Conservation (phyloP, 176 grass and related monocot species). For the Oryza punctata region DNA sequence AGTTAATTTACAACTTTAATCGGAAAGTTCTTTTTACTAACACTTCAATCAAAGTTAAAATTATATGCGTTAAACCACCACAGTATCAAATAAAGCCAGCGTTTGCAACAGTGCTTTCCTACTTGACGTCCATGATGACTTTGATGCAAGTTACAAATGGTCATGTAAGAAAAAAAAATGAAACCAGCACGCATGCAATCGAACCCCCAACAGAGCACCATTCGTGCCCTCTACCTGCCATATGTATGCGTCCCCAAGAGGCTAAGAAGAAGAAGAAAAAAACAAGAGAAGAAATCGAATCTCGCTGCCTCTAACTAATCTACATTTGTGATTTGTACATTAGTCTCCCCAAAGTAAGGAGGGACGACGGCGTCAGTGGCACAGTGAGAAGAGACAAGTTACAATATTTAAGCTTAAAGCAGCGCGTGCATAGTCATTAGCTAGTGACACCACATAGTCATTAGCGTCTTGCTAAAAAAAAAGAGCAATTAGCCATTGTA, state of each 20-base stretch:
- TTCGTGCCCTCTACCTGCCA: background rate
- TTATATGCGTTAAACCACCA: too few relatives aligned
- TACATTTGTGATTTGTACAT: background rate
- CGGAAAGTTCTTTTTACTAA: too few relatives aligned
- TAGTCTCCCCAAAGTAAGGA: too few relatives aligned
- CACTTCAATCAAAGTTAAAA: too few relatives aligned
- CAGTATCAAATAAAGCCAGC: too few relatives aligned
- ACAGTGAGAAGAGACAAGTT: background rate
- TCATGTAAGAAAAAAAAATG: background rate
- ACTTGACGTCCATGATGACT: background rate
- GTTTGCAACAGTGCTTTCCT: background rate
- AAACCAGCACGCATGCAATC: background rate
- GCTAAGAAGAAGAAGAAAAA: background rate
- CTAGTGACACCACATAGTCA: background rate
- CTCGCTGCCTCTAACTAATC: background rate
- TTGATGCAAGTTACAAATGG: background rate
- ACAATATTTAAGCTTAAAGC: background rate
- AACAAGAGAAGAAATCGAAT: background rate
- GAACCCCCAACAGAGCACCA: background rate
- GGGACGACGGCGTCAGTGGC: background rate
- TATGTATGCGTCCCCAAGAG: background rate
- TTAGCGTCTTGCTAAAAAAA: background rate
- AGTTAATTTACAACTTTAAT: too few relatives aligned
- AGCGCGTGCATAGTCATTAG: background rate
- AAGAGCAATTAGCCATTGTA: background rate